Base-by-base conservation (phyloP, 2,329 filamentous ascomycete genomes). In the Hypoxylon sp. region DNA sequence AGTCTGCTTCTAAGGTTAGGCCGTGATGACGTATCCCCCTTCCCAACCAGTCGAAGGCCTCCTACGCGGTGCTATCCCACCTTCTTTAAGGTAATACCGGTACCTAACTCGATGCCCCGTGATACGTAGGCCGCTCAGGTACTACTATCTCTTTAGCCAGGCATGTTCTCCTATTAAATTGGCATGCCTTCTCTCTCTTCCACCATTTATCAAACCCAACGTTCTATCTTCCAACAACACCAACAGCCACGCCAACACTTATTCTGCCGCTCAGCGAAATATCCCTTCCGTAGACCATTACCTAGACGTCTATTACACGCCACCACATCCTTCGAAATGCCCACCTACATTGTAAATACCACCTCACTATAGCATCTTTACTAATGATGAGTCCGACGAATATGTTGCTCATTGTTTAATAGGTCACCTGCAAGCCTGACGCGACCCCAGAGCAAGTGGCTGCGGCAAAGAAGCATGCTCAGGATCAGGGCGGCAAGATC, bases 361-460 rank as follows among this genome's bases (percentile, higher is more conserved):
- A 28, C 51, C 30, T 51, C 36, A 59, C 16, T 38, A 38, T 18
- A 22, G 8, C 26, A 53, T 59, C 28, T n/a, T n/a, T n/a, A 56
- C 71, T 73, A 32, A 76, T 67, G 49, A 14, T 12, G 18, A 55
- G 5, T 14, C 57, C 7, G 22, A 28, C 48, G 18, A 28, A 38
- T 30, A 24, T 59, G 42, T 51, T 52, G 26, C 54, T 70, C 38
- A 67, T 30, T 61, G 30, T 42, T n/a, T 32, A 55, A 60, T 65
- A 97, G 93, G 88, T 97, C 70, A 93, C 93, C 60, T 87, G 92
- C 80, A 95, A 96, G 80, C 82, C 88, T 40, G 87, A 89, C 67
- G 88, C 90, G 69, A 85, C 87, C 61, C 75, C 82, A 49, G 87
- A 89, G 30, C 83, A 96, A 76, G 83, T 97, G 70, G 81, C 89